A percentile compares a stretch with the other conserved stretches of the same genome.
These are phyloP conservation scores for Tolypocladium tundrense DNA, from an alignment of 2,329 filamentous ascomycete species.

Conservation along the genomic window DNA sequence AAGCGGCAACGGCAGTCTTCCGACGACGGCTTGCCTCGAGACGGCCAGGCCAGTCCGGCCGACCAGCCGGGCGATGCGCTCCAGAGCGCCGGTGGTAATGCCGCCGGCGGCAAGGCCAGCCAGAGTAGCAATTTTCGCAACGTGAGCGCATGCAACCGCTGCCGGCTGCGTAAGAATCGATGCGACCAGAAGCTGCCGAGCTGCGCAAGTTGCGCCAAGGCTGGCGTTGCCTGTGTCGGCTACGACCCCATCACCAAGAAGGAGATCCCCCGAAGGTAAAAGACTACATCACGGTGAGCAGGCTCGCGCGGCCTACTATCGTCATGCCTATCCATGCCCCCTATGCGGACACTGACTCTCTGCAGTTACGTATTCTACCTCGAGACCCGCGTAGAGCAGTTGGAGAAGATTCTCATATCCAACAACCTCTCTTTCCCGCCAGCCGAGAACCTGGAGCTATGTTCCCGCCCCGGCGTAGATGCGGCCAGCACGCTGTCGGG, in stretches of 20 bases:
- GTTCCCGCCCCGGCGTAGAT: constrained; percentile 37
- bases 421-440: constrained; percentile 64
- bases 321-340: background rate
- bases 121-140: constrained; percentile 66
- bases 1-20: constrained; percentile 49
- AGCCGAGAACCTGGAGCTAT: constrained; percentile 57
- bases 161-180: constrained; percentile 82
- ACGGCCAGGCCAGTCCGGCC: constrained; percentile 14
- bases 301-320: too few species aligned
- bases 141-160: constrained; percentile 91
- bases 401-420: constrained; percentile 63
- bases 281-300: background rate
- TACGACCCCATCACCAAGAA: constrained; percentile 96
- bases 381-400: constrained; percentile 73
- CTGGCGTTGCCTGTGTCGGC: constrained; percentile 81
- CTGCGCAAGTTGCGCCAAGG: constrained; percentile 88
- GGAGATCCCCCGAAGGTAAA: constrained; percentile 85
- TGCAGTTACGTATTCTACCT: constrained; percentile 86
- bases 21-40: constrained; percentile 31
- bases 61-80: constrained; percentile 18
- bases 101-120: constrained; percentile 29
- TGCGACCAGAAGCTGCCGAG: constrained; percentile 90
- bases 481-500: constrained; percentile 18
- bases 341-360: constrained; percentile 6
- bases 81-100: background rate